These are phyloP conservation scores for Onygenales sp. DNA, from an alignment of 2,329 filamentous ascomycete species.

Conservation along the genomic window DNA sequence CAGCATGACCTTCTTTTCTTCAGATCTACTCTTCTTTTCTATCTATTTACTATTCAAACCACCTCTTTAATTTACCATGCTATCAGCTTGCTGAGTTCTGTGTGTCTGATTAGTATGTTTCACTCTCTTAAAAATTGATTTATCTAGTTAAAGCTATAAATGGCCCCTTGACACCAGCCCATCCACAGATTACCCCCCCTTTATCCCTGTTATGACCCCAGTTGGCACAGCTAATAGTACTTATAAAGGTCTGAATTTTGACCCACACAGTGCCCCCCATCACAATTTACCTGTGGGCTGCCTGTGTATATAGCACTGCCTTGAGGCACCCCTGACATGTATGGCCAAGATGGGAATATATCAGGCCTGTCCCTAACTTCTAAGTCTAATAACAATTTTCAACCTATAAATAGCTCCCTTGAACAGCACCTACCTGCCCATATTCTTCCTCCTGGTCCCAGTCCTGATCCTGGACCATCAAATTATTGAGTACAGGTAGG, in stretches of 20 bases:
- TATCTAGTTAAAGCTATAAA: conserved; percentile 3
- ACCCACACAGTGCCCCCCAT: neutral
- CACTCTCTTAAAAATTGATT: neutral
- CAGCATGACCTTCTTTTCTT: too few species aligned
- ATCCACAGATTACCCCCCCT: neutral
- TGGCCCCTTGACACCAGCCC: conserved; percentile 2
- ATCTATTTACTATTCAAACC: too few species aligned
- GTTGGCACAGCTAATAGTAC: neutral
- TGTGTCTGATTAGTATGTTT: neutral
- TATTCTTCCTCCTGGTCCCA: neutral
- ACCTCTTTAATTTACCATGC: neutral
- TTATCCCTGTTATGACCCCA: neutral
- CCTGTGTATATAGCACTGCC: conserved; percentile 2
- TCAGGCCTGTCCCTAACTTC: conserved; percentile 21
- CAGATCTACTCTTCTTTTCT: too few species aligned
- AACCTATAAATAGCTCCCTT: conserved; percentile 26
- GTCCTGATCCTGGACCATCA: conserved; percentile 22
- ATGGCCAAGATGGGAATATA: conserved; percentile 22
- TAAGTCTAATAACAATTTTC: conserved; percentile 19
- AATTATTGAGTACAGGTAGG: conserved; percentile 26
- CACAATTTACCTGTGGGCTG: conserved; percentile 3
- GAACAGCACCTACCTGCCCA: conserved; percentile 10
- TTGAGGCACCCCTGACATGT: conserved; percentile 15
- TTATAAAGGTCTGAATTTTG: neutral
- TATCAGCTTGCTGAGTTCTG: neutral